Conservation (phyloP, 108 stramenopile genomes). For the Nitzschia inconspicua region DNA sequence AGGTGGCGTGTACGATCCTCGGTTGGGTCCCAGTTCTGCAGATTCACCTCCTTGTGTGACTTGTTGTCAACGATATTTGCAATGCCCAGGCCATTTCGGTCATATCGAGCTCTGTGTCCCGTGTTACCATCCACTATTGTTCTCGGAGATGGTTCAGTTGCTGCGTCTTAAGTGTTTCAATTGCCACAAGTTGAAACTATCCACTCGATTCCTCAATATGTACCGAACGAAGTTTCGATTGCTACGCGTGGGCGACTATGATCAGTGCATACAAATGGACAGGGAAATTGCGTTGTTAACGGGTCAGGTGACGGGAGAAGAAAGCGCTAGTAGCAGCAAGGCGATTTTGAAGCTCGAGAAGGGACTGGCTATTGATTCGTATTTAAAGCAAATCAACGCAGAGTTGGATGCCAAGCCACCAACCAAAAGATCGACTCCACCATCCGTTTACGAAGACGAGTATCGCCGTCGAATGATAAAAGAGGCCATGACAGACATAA, state of each 20-base stretch:
- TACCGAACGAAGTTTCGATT: constrained; percentile 63
- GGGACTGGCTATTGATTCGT: constrained; percentile 23
- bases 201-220: constrained; percentile 33
- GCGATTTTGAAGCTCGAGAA: constrained; percentile 18
- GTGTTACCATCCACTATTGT: constrained; percentile 93
- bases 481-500: constrained; percentile 65
- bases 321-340: constrained; percentile 3
- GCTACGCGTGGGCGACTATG: constrained; percentile 45
- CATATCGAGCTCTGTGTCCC: constrained; percentile 96
- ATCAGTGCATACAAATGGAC: constrained; percentile 67
- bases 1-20: constrained; percentile 92
- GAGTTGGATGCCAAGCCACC: not conserved
- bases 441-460: constrained; percentile 61
- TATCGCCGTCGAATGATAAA: constrained; percentile 53
- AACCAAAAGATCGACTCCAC: not conserved
- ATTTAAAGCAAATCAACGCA: not conserved
- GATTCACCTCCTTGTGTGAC: constrained; percentile 77
- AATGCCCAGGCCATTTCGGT: constrained; percentile 97
- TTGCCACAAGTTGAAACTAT: constrained; percentile 87
- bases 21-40: constrained; percentile 77
- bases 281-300: constrained; percentile 38
- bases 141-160: constrained; percentile 65
- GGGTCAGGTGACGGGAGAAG: constrained; percentile 12
- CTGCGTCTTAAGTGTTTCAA: constrained; percentile 89
- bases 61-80: constrained; percentile 70